Conservation (phyloP, 768 basidiomycete species). For the Tylopilus vinaceipallidus region DNA sequence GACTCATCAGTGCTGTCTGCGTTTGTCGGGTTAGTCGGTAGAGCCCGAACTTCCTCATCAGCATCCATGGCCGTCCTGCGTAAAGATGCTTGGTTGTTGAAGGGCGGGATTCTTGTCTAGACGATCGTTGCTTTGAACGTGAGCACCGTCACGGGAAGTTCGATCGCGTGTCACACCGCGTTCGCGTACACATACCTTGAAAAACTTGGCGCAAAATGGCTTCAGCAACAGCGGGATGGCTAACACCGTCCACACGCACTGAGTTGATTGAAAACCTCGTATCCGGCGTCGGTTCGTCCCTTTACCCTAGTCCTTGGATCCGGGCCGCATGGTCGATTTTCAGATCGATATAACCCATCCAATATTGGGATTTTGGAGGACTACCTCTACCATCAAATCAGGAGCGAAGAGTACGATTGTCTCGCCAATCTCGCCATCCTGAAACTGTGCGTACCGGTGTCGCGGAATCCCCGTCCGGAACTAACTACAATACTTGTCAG, state of each 20-base stretch:
- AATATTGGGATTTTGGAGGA: slow-evolving; percentile 94
- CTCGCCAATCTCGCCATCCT: slow-evolving; percentile 93
- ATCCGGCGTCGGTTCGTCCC: slow-evolving; percentile 76
- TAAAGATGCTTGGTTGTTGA: not conserved
- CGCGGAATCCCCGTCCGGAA: not conserved
- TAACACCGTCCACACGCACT: slow-evolving; percentile 72
- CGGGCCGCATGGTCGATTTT: slow-evolving; percentile 3
- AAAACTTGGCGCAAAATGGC: slow-evolving; percentile 19
- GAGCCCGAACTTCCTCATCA: slow-evolving; percentile 5
- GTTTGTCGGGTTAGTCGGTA: not conserved
- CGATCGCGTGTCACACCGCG: slow-evolving; percentile 4
- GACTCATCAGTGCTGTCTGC: slow-evolving; percentile 4
- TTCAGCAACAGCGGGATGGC: slow-evolving; percentile 57
- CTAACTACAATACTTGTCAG: slow-evolving; percentile 42
- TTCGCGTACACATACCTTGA: slow-evolving; percentile 3
- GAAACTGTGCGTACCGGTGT: slow-evolving; percentile 61
- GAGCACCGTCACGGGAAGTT: too few species aligned
- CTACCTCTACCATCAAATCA: slow-evolving; percentile 93
- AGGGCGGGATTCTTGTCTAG: not conserved
- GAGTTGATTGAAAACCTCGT: slow-evolving; percentile 90
- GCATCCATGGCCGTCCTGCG: slow-evolving; percentile 13
- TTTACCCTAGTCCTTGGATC: not conserved
- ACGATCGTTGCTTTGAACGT: too few species aligned
- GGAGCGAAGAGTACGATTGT: slow-evolving; percentile 89
- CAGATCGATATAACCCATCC: slow-evolving; percentile 97